A percentile compares a stretch with the other conserved stretches of the same genome.
These are phyloP conservation scores for Phytophthora agathidicida DNA, from an alignment of 352 stramenopile species.

Conservation along the genomic window DNA sequence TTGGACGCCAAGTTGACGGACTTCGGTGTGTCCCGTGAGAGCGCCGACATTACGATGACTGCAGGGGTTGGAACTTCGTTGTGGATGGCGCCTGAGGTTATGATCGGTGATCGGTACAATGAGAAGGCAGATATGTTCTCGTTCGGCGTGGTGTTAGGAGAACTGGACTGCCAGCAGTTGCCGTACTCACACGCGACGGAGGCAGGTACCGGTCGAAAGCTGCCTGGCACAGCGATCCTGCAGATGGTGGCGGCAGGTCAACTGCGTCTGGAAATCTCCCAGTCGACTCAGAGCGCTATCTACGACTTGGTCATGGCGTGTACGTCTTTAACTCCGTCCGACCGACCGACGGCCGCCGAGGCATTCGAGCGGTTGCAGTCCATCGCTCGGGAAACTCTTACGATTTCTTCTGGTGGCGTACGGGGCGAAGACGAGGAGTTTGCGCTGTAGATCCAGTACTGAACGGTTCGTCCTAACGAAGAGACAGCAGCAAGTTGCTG, in stretches of 20 bases:
- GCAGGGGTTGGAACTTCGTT: constrained; percentile 47
- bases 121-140: constrained; percentile 55
- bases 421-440: constrained; percentile 28
- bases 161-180: constrained; percentile 40
- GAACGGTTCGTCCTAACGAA: constrained; percentile 23
- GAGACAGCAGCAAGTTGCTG: too few relatives aligned
- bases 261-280: constrained; percentile 41
- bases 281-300: constrained; percentile 25
- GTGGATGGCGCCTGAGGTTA: constrained; percentile 53
- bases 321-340: constrained; percentile 34
- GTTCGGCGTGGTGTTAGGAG: constrained; percentile 43
- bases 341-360: constrained; percentile 44
- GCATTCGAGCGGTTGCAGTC: constrained; percentile 40
- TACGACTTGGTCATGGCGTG: constrained; percentile 42
- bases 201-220: constrained; percentile 21
- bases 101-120: constrained; percentile 53
- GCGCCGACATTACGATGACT: constrained; percentile 47
- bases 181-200: constrained; percentile 42
- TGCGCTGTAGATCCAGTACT: constrained; percentile 30
- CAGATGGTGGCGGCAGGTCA: constrained; percentile 48
- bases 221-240: constrained; percentile 42
- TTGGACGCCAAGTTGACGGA: constrained; percentile 46
- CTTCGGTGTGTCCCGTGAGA: constrained; percentile 54
- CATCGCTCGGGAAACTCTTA: constrained; percentile 26
- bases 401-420: constrained; percentile 31